Conservation (phyloP, 108 stramenopile genomes). For the Skeletonema tropicum region DNA sequence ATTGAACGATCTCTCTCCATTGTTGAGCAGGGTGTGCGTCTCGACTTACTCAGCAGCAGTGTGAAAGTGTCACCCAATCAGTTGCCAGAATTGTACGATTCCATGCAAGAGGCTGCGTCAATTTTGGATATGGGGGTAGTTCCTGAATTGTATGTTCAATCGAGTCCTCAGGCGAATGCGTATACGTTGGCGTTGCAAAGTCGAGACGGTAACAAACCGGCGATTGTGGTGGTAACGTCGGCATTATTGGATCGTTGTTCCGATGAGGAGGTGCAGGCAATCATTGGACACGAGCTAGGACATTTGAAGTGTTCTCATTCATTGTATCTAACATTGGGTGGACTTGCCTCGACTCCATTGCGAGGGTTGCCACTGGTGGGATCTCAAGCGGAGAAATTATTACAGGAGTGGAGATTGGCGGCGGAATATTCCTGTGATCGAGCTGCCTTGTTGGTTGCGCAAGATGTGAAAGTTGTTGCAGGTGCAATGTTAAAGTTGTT, state of each 20-base stretch:
- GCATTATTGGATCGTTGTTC: slow-evolving; percentile 61
- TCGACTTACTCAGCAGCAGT: slow-evolving; percentile 54
- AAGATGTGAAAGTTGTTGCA: slow-evolving; percentile 66
- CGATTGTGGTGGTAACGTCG: slow-evolving; percentile 65
- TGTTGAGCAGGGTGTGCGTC: slow-evolving; percentile 55
- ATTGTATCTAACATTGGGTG: slow-evolving; percentile 71
- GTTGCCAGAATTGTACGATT: slow-evolving; percentile 48
- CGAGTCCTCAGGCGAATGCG: slow-evolving; percentile 62
- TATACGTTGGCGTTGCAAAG: slow-evolving; percentile 62
- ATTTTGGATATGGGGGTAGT: slow-evolving; percentile 41
- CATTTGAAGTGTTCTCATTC: slow-evolving; percentile 85
- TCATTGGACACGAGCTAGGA: slow-evolving; percentile 79
- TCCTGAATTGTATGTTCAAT: slow-evolving; percentile 64
- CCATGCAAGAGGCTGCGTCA: slow-evolving; percentile 40
- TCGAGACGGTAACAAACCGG: slow-evolving; percentile 15
- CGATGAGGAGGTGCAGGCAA: slow-evolving; percentile 63
- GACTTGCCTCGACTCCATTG: slow-evolving; percentile 50
- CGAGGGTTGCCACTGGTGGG: slow-evolving; percentile 45
- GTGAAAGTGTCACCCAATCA: slow-evolving; percentile 57
- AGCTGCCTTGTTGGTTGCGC: slow-evolving; percentile 69
- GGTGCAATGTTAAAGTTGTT: slow-evolving; percentile 73
- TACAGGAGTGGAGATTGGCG: slow-evolving; percentile 68
- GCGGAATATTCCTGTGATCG: slow-evolving; percentile 85
- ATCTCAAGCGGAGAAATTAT: slow-evolving; percentile 32
- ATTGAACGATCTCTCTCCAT: slow-evolving; percentile 39